Percentiles rank a stretch among this genome's conserved stretches.
These are phyloP conservation scores for Saturnispora sanitii DNA, from an alignment of 805 yeast genomes.

Conservation along the genomic window DNA sequence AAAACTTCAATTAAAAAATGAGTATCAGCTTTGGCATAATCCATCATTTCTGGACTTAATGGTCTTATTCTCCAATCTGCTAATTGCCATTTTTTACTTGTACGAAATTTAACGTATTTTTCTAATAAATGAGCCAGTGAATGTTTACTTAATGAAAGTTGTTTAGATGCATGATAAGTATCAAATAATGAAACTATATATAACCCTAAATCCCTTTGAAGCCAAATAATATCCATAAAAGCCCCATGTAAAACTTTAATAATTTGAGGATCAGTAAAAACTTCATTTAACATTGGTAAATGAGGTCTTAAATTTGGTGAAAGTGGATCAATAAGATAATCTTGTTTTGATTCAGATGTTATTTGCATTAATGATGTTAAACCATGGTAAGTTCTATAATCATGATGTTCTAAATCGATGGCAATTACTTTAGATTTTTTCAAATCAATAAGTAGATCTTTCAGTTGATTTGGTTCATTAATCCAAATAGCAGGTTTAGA, in stretches of 20 bases:
- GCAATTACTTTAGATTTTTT: conserved; percentile 56
- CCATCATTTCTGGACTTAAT: conserved; percentile 57
- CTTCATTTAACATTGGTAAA: conserved; percentile 51
- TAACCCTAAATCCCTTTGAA: conserved; percentile 89
- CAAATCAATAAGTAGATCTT: conserved; percentile 46
- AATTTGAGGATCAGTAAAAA: conserved; percentile 73
- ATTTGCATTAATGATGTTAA: conserved; percentile 90
- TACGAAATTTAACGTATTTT: conserved; percentile 67
- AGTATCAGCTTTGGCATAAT: conserved; percentile 91
- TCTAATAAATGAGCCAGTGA: conserved; percentile 81
- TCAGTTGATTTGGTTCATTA: conserved; percentile 43
- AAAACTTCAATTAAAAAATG: conserved; percentile 79
- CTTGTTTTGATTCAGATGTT: conserved; percentile 49
- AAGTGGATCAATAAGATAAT: conserved; percentile 81
- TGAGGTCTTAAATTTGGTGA: conserved; percentile 55
- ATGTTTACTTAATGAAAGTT: conserved; percentile 69
- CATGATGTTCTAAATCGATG: conserved; percentile 94
- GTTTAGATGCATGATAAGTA: conserved; percentile 81
- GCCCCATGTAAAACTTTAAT: conserved; percentile 95
- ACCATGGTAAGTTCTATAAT: conserved; percentile 82
- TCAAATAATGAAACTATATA: conserved; percentile 86
- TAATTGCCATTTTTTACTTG: conserved; percentile 88
- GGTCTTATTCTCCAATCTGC: conserved; percentile 97
- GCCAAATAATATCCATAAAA: conserved; percentile 92
- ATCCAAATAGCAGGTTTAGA: conserved; percentile 51